Percentiles rank a stretch among this genome's conserved stretches.
These are phyloP conservation scores for Tephrocybe rancida DNA, from an alignment of 768 basidiomycete species.

Conservation along the genomic window DNA sequence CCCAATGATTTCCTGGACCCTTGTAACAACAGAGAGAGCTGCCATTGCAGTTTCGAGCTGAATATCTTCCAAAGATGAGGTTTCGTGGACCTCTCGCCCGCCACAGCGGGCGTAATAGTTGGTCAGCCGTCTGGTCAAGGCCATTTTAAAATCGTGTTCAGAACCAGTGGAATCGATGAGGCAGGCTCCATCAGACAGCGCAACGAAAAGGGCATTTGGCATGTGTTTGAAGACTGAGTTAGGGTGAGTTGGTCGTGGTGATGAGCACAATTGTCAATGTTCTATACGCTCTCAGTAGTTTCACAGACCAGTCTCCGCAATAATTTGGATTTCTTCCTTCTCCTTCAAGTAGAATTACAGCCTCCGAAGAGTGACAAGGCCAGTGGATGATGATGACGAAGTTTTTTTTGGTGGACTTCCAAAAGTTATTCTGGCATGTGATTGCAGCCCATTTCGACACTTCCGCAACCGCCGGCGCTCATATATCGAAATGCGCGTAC, in stretches of 20 bases:
- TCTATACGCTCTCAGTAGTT: too few species aligned
- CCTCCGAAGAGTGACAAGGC: neutral
- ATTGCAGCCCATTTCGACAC: slow-evolving; percentile 6
- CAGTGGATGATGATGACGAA: neutral
- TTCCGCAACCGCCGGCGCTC: slow-evolving; percentile 6
- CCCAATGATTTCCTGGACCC: slow-evolving; percentile 47
- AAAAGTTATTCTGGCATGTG: slow-evolving; percentile 12
- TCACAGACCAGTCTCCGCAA: too few species aligned
- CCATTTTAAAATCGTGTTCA: slow-evolving; percentile 33
- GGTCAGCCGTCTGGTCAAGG: slow-evolving; percentile 40
- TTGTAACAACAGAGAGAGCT: slow-evolving; percentile 51
- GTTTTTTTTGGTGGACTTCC: neutral
- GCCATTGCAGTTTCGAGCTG: slow-evolving; percentile 58
- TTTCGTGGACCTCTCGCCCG: slow-evolving; percentile 13
- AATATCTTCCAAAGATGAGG: slow-evolving; percentile 38
- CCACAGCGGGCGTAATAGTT: slow-evolving; percentile 37
- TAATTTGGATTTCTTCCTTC: too few species aligned
- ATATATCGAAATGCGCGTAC: neutral
- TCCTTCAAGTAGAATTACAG: too few species aligned
- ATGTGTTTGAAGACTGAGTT: slow-evolving; percentile 5
- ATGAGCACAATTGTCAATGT: neutral
- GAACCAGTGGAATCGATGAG: slow-evolving; percentile 37
- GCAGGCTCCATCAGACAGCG: slow-evolving; percentile 35
- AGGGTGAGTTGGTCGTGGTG: neutral
- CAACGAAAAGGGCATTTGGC: slow-evolving; percentile 24